Evolutionary conservation across 177 flowering plant species (phyloP).

Genomic region (Tripterygium wilfordii): DNA sequence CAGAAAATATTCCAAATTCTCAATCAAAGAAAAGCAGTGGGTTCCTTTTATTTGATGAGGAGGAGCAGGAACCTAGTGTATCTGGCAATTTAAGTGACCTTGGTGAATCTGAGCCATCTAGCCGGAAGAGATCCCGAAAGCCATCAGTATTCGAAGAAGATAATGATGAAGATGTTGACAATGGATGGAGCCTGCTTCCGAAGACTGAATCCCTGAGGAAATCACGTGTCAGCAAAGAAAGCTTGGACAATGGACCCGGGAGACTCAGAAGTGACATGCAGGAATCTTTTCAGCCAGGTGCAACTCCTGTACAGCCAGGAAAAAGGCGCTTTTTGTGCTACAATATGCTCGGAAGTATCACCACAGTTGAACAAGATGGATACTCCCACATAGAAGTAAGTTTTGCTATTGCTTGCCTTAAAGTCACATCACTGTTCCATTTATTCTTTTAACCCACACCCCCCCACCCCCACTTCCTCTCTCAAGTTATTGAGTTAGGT

Average conservation of each 20-base stretch:
- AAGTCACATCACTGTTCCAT: neutral
- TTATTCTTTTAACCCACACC: too few species aligned
- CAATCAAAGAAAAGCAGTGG: conserved; percentile 54
- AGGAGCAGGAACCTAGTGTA: conserved; percentile 40
- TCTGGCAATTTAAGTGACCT: conserved; percentile 67
- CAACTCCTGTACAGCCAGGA: conserved; percentile 71
- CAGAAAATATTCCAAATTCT: conserved; percentile 61
- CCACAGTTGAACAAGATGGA: conserved; percentile 76
- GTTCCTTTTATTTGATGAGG: conserved; percentile 73
- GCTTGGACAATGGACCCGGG: conserved; percentile 22
- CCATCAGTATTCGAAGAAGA: conserved; percentile 32
- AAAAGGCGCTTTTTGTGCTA: conserved; percentile 85
- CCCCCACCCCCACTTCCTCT: too few species aligned
- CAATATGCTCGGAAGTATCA: conserved; percentile 91
- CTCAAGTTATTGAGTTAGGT: too few species aligned
- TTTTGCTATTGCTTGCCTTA: neutral
- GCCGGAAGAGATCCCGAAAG: conserved; percentile 65
- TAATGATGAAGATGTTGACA: conserved; percentile 39
- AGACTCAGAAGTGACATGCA: conserved; percentile 50
- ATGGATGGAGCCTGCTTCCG: conserved; percentile 32
- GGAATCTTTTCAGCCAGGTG: conserved; percentile 89
- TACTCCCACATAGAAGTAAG: conserved; percentile 88
- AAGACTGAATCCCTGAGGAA: conserved; percentile 45
- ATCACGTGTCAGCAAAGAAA: conserved; percentile 30
- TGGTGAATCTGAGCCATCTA: conserved; percentile 54